Evolutionary conservation across 352 stramenopile species (phyloP), one percentile per base, ranked within the genome.

Genomic region (Globisporangium spiculum): DNA sequence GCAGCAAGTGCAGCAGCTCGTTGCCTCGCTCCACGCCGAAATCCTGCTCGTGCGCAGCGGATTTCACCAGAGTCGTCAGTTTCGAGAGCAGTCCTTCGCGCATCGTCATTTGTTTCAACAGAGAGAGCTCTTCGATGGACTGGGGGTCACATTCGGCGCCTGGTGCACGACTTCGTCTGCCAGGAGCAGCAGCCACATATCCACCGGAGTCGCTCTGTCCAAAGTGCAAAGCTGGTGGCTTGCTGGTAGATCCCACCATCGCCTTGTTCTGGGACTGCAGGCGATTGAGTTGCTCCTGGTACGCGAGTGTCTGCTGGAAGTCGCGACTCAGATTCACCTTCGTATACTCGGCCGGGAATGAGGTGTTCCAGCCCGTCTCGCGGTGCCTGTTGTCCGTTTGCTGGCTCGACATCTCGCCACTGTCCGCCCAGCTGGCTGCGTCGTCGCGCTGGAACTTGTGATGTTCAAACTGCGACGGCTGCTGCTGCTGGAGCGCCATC

Each of bases 351-450:
- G 82, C 83, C 30, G 83, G 83, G 48, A 78, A 93, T 1, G 82
- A 91, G 26, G 83, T 89, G 64, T 78, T 88, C 84, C 84, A 93
- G 20, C 84, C 77, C 66, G 86, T 83, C 65, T 93, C 83, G 9
- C 82, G 84, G 52, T 76, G 79, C 68, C 82, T 85, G 44, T 74
- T 61, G 56, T 81, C 78, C 22, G 73, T n/a, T 48, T 70, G 55
- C 12, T 67, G 32, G 9, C 72, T 52, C 38, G 72, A 44, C 8
- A 27, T 30, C 8, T 61, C 69, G 18, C 53, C 41, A n/a, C 5
- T 62, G 16, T 75, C 62, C 22, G 7, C 55, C 14, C 41, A 50
- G 24, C 9, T 41, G 7, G 22, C 68, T 18, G 60, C 66, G 3
- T 75, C 61, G 18, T 26, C 55, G n/a, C 20, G 30, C 5, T 30